These are phyloP conservation scores for Suillus lakei DNA, from an alignment of 768 basidiomycete species.

Conservation along the genomic window DNA sequence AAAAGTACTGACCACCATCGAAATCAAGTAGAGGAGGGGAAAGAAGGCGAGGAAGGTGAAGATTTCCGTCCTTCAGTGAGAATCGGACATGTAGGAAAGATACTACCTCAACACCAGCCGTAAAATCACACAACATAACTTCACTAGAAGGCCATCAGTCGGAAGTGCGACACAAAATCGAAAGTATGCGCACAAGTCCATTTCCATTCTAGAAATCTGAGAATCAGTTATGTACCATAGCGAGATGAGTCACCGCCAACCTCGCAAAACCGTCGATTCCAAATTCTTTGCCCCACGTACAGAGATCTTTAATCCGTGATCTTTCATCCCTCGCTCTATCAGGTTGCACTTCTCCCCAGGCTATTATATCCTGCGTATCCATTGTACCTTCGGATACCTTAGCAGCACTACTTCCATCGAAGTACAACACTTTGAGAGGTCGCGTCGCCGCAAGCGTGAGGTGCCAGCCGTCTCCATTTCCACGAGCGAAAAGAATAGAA, in stretches of 20 bases:
- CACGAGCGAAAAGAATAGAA: slow-evolving; percentile 39
- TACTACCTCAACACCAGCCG: slow-evolving; percentile 40
- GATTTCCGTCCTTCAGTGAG: not conserved
- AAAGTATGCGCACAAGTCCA: slow-evolving; percentile 46
- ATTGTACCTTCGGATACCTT: slow-evolving; percentile 36
- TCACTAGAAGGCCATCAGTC: slow-evolving; percentile 36
- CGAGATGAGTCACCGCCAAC: slow-evolving; percentile 3
- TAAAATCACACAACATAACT: slow-evolving; percentile 54
- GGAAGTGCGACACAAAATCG: not conserved
- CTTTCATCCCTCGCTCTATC: slow-evolving; percentile 28
- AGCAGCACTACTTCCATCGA: slow-evolving; percentile 35
- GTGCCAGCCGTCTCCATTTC: slow-evolving; percentile 29
- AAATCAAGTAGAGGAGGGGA: not conserved
- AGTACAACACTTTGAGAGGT: slow-evolving; percentile 37
- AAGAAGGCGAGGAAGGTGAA: not conserved
- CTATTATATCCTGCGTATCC: slow-evolving; percentile 41
- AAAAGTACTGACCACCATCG: not conserved
- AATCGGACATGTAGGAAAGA: slow-evolving; percentile 42
- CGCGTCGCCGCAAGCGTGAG: slow-evolving; percentile 35
- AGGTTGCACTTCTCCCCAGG: slow-evolving; percentile 31
- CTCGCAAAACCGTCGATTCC: slow-evolving; percentile 41
- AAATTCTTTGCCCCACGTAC: slow-evolving; percentile 36
- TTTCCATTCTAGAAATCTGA: slow-evolving; percentile 46
- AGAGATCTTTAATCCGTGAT: slow-evolving; percentile 33
- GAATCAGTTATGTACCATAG: not conserved